Evolutionary conservation across 2,329 filamentous ascomycete species (phyloP).

Genomic region (Verticillium tricorpus): DNA sequence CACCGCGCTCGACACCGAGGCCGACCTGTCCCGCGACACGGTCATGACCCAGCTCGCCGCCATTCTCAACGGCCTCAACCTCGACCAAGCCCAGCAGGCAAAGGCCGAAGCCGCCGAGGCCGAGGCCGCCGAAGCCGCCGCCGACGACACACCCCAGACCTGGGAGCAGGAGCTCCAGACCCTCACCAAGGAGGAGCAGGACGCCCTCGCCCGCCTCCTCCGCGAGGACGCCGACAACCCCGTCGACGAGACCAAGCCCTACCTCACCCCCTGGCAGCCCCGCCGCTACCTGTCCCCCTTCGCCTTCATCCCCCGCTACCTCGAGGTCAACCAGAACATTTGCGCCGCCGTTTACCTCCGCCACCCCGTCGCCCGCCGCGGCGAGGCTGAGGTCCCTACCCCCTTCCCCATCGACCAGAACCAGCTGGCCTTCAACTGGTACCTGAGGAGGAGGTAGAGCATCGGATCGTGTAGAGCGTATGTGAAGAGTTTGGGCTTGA

Average conservation of each 20-base stretch:
- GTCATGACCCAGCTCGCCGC: constrained; percentile 51
- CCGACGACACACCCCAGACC: background rate
- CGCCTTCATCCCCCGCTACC: constrained; percentile 89
- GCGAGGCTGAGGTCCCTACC: constrained; percentile 76
- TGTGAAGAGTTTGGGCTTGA: background rate
- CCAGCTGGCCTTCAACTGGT: constrained; percentile 91
- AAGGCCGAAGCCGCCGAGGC: constrained; percentile 13
- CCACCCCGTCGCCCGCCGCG: constrained; percentile 84
- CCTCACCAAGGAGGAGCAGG: constrained; percentile 44
- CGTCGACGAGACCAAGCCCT: constrained; percentile 72
- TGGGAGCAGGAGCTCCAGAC: constrained; percentile 17
- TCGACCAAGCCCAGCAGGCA: constrained; percentile 24
- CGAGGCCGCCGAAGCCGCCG: constrained; percentile 2
- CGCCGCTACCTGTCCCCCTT: constrained; percentile 85
- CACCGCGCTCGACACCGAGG: constrained; percentile 29
- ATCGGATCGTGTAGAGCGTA: constrained; percentile 11
- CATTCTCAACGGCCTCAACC: constrained; percentile 42
- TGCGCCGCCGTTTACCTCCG: constrained; percentile 93
- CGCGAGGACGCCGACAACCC: constrained; percentile 68
- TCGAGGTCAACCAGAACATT: constrained; percentile 97
- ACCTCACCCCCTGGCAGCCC: constrained; percentile 86
- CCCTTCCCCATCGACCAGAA: constrained; percentile 69
- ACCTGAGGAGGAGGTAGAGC: constrained; percentile 70
- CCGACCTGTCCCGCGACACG: constrained; percentile 27
- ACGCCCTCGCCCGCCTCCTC: constrained; percentile 52